These are phyloP conservation scores for Aphanomyces astaci DNA, from an alignment of 352 stramenopile species.

Conservation along the genomic window DNA sequence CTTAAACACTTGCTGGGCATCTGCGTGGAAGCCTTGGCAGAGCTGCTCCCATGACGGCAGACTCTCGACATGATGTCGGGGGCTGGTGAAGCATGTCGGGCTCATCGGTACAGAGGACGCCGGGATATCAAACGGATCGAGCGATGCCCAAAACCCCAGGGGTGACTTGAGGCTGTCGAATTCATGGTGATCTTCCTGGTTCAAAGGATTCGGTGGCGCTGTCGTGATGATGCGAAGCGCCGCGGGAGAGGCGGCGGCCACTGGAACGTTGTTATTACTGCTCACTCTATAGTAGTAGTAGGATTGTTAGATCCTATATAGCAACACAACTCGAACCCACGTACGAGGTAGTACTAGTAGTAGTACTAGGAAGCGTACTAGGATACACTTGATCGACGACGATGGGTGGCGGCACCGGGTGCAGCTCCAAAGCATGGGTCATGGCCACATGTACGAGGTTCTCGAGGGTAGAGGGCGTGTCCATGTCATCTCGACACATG, in stretches of 20 bases:
- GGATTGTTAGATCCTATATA: no score
- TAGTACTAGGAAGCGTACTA: no score
- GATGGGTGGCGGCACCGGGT: slow-evolving; percentile 10
- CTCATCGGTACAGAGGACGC: no score
- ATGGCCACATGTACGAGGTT: slow-evolving; percentile 58
- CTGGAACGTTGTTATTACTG: slow-evolving; percentile 7
- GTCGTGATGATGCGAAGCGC: slow-evolving; percentile 4
- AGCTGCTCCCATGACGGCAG: slow-evolving; percentile 7
- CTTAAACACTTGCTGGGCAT: slow-evolving; percentile 23
- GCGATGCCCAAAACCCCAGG: slow-evolving; percentile 7
- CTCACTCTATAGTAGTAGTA: no score
- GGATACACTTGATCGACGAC: no score
- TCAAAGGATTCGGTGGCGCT: not conserved
- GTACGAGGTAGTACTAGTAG: no score
- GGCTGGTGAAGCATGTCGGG: slow-evolving; percentile 6
- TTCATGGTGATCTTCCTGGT: not conserved
- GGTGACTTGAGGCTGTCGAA: not conserved
- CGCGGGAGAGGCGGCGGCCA: not conserved
- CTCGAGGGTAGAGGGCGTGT: slow-evolving; percentile 58
- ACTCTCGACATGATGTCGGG: not conserved
- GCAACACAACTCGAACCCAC: no score
- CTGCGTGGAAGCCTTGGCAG: slow-evolving; percentile 4
- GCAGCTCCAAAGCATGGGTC: slow-evolving; percentile 38
- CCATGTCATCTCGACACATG: slow-evolving; percentile 79
- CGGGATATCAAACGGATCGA: slow-evolving; percentile 9